Evolutionary conservation across 257 asterid genomes (phyloP).

Genomic region (Petunia secreta): DNA sequence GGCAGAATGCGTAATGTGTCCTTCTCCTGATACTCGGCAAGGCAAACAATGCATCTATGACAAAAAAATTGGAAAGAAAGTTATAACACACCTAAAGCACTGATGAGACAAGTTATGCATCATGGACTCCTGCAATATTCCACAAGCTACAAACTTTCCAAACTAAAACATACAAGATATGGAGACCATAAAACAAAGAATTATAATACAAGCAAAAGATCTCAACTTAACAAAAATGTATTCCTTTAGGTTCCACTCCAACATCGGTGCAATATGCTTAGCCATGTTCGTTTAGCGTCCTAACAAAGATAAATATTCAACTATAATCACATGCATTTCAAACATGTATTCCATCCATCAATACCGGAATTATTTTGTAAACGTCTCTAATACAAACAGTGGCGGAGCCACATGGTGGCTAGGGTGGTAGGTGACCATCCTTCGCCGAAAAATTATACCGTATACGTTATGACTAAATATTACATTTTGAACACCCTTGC

Average conservation of each 20-base stretch:
- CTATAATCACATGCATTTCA: not conserved
- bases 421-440: too few species aligned
- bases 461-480: too few species aligned
- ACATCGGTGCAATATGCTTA: not conserved
- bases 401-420: too few species aligned
- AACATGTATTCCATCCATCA: not conserved
- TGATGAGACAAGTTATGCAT: not conserved
- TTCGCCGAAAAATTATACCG: too few species aligned
- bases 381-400: not conserved
- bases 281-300: not conserved
- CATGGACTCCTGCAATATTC: not conserved
- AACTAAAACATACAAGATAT: not conserved
- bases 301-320: constrained; percentile 2
- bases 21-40: constrained; percentile 66
- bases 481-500: too few species aligned
- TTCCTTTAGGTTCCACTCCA: not conserved
- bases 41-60: constrained; percentile 80
- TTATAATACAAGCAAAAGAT: not conserved
- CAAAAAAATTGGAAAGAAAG: not conserved
- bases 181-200: not conserved
- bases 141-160: not conserved
- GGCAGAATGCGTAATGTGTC: constrained; percentile 72
- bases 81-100: not conserved
- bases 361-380: not conserved
- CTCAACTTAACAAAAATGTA: not conserved